Conservation (phyloP, 148 eudicot species). For the Cornus suecica region DNA sequence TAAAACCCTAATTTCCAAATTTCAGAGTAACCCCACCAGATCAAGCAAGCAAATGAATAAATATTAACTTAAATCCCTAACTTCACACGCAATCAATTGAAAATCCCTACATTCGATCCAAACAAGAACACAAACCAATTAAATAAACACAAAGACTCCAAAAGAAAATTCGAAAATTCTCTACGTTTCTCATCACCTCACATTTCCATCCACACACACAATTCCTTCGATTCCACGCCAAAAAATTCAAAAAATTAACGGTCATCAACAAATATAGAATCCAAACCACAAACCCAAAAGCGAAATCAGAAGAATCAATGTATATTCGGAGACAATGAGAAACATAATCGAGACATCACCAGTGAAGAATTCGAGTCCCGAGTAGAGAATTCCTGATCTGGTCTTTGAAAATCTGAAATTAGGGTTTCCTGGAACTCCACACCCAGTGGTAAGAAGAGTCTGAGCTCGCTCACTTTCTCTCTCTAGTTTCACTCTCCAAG, state of each 20-base stretch:
- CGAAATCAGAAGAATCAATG: not conserved
- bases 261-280: not conserved
- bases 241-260: not conserved
- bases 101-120: not conserved
- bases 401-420: not conserved
- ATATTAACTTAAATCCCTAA: slow-evolving; percentile 3
- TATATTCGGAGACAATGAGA: not conserved
- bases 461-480: not conserved
- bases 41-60: slow-evolving; percentile 6
- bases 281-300: not conserved
- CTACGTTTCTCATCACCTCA: not conserved
- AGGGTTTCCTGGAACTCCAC: slow-evolving; percentile 2
- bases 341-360: slow-evolving; percentile 7
- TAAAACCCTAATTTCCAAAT: not conserved
- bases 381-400: not conserved
- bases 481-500: not conserved
- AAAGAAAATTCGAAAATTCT: slow-evolving; percentile 9
- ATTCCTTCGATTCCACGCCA: not conserved
- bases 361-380: not conserved
- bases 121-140: not conserved
- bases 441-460: not conserved
- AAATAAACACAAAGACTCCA: not conserved
- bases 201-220: not conserved
- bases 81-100: slow-evolving; percentile 14
- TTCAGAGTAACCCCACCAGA: slow-evolving; percentile 7